phyloP scores from a whole-genome alignment of 2,329 filamentous ascomycete species.

The Neospermospora avenae region DNA sequence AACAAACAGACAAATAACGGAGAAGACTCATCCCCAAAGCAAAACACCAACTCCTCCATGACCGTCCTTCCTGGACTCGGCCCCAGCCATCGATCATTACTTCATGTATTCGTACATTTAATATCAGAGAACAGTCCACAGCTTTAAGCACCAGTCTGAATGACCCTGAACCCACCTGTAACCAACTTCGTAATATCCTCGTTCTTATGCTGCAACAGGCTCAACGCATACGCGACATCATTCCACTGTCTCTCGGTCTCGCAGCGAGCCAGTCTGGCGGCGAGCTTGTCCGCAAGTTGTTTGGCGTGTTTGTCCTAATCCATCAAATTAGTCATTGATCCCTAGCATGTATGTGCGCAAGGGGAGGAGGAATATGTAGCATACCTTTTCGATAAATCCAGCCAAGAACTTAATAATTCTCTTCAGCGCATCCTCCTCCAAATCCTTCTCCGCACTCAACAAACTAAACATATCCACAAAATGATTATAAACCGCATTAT shows the following conservation, averaged over 20 bases:
- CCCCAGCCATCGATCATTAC: slow-evolving; percentile 9
- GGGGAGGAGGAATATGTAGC: slow-evolving; percentile 24
- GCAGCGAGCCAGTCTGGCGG: slow-evolving; percentile 78
- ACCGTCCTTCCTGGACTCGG: not conserved
- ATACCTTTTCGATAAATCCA: slow-evolving; percentile 95
- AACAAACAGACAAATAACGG: not conserved
- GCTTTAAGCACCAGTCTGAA: slow-evolving; percentile 56
- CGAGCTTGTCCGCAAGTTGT: slow-evolving; percentile 88
- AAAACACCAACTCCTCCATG: slow-evolving; percentile 2
- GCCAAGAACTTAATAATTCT: slow-evolving; percentile 89
- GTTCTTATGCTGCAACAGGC: slow-evolving; percentile 87
- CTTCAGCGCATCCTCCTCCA: slow-evolving; percentile 83
- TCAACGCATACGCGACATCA: slow-evolving; percentile 90
- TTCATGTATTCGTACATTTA: slow-evolving; percentile 16
- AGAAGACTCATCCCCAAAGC: not conserved
- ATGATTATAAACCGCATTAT: slow-evolving; percentile 98
- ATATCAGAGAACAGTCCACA: no score
- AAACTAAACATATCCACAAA: slow-evolving; percentile 99
- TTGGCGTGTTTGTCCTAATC: slow-evolving; percentile 91
- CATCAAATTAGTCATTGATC: slow-evolving; percentile 19
- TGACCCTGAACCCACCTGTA: slow-evolving; percentile 70
- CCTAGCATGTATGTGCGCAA: not conserved
- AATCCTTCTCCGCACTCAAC: slow-evolving; percentile 72
- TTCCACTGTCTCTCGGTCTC: slow-evolving; percentile 97
- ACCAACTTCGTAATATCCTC: slow-evolving; percentile 81